Evolutionary conservation across 768 basidiomycete genomes (phyloP).

Genomic region (Boletus subcaerulescens): DNA sequence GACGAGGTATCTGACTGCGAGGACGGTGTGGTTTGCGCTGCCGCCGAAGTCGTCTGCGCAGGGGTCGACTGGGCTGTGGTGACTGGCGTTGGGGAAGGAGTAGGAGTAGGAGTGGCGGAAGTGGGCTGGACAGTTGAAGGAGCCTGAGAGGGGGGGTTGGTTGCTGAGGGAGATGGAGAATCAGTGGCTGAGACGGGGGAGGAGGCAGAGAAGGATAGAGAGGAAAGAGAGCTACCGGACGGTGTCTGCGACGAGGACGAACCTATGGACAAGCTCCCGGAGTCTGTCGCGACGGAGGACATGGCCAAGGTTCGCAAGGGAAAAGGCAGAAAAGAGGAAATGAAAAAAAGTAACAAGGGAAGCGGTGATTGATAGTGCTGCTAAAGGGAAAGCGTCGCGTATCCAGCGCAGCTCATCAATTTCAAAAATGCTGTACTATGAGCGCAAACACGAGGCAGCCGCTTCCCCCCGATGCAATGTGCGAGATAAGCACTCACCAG

Average conservation of each 20-base stretch:
- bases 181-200: conserved; percentile 12
- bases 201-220: conserved; percentile 2
- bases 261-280: not conserved
- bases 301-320: conserved; percentile 4
- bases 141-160: not conserved
- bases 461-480: too few relatives aligned
- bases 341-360: not conserved
- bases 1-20: not conserved
- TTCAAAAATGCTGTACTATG: conserved; percentile 1
- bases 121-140: not conserved
- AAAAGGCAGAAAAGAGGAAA: not conserved
- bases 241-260: not conserved
- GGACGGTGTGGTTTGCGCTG: not conserved
- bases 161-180: conserved; percentile 4
- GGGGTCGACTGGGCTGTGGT: not conserved
- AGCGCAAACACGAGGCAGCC: not conserved
- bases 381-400: too few relatives aligned
- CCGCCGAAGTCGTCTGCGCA: not conserved
- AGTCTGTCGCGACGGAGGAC: conserved; percentile 11
- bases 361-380: too few relatives aligned
- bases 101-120: conserved; percentile 6
- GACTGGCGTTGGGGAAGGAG: not conserved
- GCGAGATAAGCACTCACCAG: too few relatives aligned
- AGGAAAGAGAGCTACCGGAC: conserved; percentile 21
- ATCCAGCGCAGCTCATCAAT: not conserved